Conservation (phyloP, 805 yeast species). For the Ogataea nitratoaversa region DNA sequence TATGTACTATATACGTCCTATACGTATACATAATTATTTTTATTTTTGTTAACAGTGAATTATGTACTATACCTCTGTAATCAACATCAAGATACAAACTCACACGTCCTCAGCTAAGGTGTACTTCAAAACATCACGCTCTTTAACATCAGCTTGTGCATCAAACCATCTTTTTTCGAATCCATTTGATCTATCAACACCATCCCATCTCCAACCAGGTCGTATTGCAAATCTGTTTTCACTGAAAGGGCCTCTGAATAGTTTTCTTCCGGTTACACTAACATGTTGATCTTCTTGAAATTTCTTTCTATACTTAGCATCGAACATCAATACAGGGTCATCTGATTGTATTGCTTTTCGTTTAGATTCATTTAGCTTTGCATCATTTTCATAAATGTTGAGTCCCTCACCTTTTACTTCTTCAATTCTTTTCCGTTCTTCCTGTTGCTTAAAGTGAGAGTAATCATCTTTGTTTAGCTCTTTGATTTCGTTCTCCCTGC, state of each 20-base stretch:
- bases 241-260: conserved; percentile 52
- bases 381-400: conserved; percentile 35
- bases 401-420: conserved; percentile 23
- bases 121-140: conserved; percentile 28
- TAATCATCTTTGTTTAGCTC: conserved; percentile 36
- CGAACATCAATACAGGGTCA: conserved; percentile 60
- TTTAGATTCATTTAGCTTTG: conserved; percentile 32
- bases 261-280: conserved; percentile 45
- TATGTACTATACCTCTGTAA: background rate
- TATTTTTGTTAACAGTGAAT: background rate
- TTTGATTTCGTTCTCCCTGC: conserved; percentile 23
- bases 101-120: conserved; percentile 38
- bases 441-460: conserved; percentile 34
- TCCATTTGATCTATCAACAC: conserved; percentile 85
- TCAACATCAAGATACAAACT: background rate
- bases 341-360: conserved; percentile 39
- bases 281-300: conserved; percentile 14
- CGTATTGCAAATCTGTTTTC: conserved; percentile 69
- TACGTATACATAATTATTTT: background rate
- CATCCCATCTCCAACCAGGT: conserved; percentile 91
- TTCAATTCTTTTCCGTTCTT: conserved; percentile 29
- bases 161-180: conserved; percentile 65
- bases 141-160: conserved; percentile 34
- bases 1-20: too few relatives aligned
- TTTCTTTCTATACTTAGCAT: conserved; percentile 22